Base-by-base conservation (phyloP, 1,284 basidiomycete species). In the Fomitopsis betulina region DNA sequence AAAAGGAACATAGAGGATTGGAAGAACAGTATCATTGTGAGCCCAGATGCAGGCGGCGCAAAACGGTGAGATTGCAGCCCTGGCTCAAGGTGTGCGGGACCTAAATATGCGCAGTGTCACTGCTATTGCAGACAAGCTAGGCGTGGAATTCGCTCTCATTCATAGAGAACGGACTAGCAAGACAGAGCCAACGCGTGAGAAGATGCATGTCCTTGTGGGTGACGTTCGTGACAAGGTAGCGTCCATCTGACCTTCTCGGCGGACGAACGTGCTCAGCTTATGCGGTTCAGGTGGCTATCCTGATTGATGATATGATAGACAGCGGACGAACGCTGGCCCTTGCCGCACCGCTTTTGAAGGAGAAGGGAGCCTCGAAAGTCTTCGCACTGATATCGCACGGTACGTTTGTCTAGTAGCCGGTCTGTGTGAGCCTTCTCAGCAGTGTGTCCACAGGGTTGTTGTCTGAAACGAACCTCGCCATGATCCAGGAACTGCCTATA, bases 301-400 rank as follows among this genome's bases (percentile, higher is more conserved):
- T 99, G 53, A 90, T 99, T 32, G 96, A 99, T 73, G 96, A 99
- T 72, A 98, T 99, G 94, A 90, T 98, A 70, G 97, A 99, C 73
- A 95, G 94, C 5, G 96, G 96, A 2, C 83, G 82, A 60, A 99
- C 97, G 1, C 82, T 99, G 25, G 78, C 86, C 12, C 78, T 98
- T 17, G 96, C 96, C 30, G 91, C 88, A 12, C 86, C 86, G 56
- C 93, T 94, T 3, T 77, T 99, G 60, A 81, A 87, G 59, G 93
- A 96, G 63, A 91, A 91, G 58, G 96, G 97, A 33, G 96, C 95
- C 2, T 89, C 84, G 68, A 84, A 87, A 40, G 87, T 98, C 19
- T 91, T 96, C 70, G 96, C 93, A 3, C 75, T 98, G 55, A 88
- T 98, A 63, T 94, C 92, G 53, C 96, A 99, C 76, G 96, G 96